These are phyloP conservation scores for Megacollybia platyphylla DNA, from an alignment of 1,284 basidiomycete species.

Conservation along the genomic window DNA sequence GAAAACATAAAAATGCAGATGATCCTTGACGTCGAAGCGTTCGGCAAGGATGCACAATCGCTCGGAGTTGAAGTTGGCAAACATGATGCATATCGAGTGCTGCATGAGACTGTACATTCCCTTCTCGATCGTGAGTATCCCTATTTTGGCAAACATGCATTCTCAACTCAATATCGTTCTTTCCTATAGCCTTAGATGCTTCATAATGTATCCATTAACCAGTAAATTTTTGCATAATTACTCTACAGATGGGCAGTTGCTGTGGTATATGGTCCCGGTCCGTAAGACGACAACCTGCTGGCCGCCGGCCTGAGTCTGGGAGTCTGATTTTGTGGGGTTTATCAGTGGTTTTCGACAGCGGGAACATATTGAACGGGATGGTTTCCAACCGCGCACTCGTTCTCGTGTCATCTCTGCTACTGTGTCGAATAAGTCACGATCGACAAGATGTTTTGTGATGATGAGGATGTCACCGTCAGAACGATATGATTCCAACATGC, in stretches of 20 bases:
- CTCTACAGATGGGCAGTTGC: slow-evolving; percentile 25
- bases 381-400: slow-evolving; percentile 40
- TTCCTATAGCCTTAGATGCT: not conserved
- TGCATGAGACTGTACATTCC: slow-evolving; percentile 47
- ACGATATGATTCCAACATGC: slow-evolving; percentile 91
- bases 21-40: slow-evolving; percentile 74
- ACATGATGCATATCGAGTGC: slow-evolving; percentile 40
- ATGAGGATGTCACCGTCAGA: slow-evolving; percentile 85
- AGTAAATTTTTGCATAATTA: not conserved
- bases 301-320: slow-evolving; percentile 10
- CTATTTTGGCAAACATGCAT: not conserved
- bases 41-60: slow-evolving; percentile 62
- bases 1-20: slow-evolving; percentile 78
- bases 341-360: slow-evolving; percentile 31
- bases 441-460: slow-evolving; percentile 77
- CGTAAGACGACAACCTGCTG: slow-evolving; percentile 40
- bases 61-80: slow-evolving; percentile 55
- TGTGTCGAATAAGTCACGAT: slow-evolving; percentile 72
- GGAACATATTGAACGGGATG: slow-evolving; percentile 26
- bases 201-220: not conserved
- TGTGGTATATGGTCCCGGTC: slow-evolving; percentile 49
- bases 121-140: slow-evolving; percentile 23
- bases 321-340: slow-evolving; percentile 3
- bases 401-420: slow-evolving; percentile 44
- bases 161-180: not conserved